phyloP scores from a whole-genome alignment of 176 grass and related monocot species.

The Aegilops speltoides region DNA sequence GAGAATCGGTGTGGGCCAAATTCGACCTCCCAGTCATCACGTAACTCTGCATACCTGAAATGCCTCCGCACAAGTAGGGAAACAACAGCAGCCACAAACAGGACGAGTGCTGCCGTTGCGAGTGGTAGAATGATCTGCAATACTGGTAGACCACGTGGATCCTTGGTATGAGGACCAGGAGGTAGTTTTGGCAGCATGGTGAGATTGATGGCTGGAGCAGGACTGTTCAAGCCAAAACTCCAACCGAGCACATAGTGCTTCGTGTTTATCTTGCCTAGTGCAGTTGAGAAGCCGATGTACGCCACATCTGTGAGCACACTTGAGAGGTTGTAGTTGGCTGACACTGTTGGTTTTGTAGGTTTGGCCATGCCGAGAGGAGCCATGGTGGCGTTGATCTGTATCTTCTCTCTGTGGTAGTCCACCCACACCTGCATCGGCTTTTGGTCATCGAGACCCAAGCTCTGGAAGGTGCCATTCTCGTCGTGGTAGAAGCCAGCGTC shows the following conservation, averaged over 20 bases:
- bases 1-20: slow-evolving; percentile 9
- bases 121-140: neutral
- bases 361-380: slow-evolving; percentile 4
- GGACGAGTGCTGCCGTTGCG: neutral
- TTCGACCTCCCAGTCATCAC: slow-evolving; percentile 3
- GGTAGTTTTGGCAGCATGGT: slow-evolving; percentile 17
- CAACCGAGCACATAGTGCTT: slow-evolving; percentile 24
- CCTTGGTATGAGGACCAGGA: neutral
- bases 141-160: neutral
- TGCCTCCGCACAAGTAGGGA: neutral
- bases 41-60: slow-evolving; percentile 17
- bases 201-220: slow-evolving; percentile 13
- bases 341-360: slow-evolving; percentile 9
- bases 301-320: slow-evolving; percentile 3
- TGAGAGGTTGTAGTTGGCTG: slow-evolving; percentile 8
- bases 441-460: neutral
- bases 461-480: neutral
- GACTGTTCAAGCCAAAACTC: slow-evolving; percentile 15
- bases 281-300: slow-evolving; percentile 34
- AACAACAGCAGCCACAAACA: neutral
- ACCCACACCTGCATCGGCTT: slow-evolving; percentile 39
- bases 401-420: slow-evolving; percentile 16
- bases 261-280: slow-evolving; percentile 3
- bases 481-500: slow-evolving; percentile 19
- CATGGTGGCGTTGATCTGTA: slow-evolving; percentile 25